Conservation (phyloP, 257 asterid species). For the Perilla frutescens region DNA sequence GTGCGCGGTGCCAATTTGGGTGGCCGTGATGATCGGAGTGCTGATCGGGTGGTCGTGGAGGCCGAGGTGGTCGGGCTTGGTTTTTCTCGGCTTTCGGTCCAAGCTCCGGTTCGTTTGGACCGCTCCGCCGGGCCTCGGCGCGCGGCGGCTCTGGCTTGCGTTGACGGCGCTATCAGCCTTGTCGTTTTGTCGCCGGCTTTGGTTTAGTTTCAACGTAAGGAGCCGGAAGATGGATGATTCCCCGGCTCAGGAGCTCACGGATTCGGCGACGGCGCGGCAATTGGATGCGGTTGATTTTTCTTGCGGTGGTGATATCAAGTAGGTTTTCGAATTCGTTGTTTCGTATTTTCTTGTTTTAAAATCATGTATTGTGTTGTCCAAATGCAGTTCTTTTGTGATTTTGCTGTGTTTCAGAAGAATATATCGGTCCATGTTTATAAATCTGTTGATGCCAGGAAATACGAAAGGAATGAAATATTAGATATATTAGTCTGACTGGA, state of each 20-base stretch:
- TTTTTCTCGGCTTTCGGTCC: slow-evolving; percentile 80
- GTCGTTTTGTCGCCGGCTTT: slow-evolving; percentile 73
- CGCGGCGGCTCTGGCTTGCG: slow-evolving; percentile 85
- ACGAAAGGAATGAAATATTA: no score
- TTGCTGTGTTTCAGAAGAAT: no score
- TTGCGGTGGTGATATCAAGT: slow-evolving; percentile 52
- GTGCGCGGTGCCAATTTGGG: slow-evolving; percentile 95
- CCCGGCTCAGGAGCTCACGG: slow-evolving; percentile 32
- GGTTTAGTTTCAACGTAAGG: slow-evolving; percentile 62
- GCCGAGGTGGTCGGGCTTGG: slow-evolving; percentile 87
- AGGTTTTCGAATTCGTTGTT: background rate
- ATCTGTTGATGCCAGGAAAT: background rate
- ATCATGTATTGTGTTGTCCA: no score
- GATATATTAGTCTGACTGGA: no score
- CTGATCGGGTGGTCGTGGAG: slow-evolving; percentile 98
- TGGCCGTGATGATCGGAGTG: slow-evolving; percentile 95
- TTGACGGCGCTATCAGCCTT: slow-evolving; percentile 91
- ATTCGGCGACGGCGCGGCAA: slow-evolving; percentile 8
- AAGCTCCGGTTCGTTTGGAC: slow-evolving; percentile 86
- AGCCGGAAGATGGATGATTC: slow-evolving; percentile 49
- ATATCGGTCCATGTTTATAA: no score
- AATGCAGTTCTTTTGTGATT: no score
- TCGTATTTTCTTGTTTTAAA: background rate
- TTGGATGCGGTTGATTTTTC: slow-evolving; percentile 42
- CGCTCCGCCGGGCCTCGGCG: slow-evolving; percentile 86